These are phyloP conservation scores for Fusarium sp. DNA, from an alignment of 2,329 filamentous ascomycete genomes.

Conservation along the genomic window DNA sequence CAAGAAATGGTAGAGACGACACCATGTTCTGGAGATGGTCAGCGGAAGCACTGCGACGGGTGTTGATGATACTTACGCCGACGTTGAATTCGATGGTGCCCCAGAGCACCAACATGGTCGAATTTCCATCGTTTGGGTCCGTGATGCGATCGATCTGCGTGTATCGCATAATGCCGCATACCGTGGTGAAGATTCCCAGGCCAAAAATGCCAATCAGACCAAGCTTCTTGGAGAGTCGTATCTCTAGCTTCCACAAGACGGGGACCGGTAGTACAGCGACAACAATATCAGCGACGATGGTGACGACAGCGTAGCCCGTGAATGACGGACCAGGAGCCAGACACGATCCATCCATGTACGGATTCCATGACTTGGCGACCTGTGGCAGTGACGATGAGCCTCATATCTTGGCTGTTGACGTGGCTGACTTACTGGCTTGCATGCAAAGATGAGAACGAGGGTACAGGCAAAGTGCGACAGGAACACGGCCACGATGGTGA, in stretches of 20 bases:
- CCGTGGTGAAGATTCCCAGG: conserved; percentile 65
- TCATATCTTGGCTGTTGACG: not conserved
- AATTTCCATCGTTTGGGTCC: conserved; percentile 61
- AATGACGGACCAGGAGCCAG: conserved; percentile 61
- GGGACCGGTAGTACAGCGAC: conserved; percentile 65
- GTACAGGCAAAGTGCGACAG: conserved; percentile 61
- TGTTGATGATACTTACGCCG: conserved; percentile 55
- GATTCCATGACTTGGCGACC: conserved; percentile 61
- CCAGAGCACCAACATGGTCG: conserved; percentile 68
- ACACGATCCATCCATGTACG: conserved; percentile 55
- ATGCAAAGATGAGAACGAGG: conserved; percentile 63
- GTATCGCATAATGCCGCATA: conserved; percentile 66
- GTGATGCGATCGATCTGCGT: conserved; percentile 63
- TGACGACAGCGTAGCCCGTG: conserved; percentile 63
- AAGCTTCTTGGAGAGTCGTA: conserved; percentile 61
- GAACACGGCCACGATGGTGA: conserved; percentile 57
- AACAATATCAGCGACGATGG: conserved; percentile 62
- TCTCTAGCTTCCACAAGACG: conserved; percentile 60
- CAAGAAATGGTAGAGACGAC: conserved; percentile 59
- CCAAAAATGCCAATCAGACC: conserved; percentile 65
- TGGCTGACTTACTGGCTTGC: conserved; percentile 55
- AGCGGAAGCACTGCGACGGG: not conserved
- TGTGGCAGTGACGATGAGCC: conserved; percentile 17
- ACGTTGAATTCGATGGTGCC: conserved; percentile 69
- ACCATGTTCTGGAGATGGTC: conserved; percentile 55